phyloP scores from a whole-genome alignment of 371 early-diverging fungal species.

The Blyttiomyces sp. region DNA sequence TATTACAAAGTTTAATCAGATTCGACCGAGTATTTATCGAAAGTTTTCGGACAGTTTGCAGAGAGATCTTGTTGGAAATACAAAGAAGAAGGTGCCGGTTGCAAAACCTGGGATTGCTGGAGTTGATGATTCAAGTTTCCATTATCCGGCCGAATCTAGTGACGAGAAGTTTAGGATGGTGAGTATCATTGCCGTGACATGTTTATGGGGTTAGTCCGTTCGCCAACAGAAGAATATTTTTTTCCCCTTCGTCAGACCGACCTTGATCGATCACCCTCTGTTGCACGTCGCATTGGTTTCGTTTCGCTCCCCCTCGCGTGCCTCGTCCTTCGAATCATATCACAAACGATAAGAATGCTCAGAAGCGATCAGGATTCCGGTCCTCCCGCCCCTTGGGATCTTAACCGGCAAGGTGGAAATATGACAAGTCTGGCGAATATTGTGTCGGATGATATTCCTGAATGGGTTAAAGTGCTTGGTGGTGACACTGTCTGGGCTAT shows the following conservation, averaged over 20 bases:
- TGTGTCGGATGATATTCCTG: no score
- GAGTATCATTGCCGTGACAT: background rate
- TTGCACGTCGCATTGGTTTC: slow-evolving; percentile 88
- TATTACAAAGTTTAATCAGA: slow-evolving; percentile 94
- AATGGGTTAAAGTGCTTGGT: no score
- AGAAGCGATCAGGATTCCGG: no score
- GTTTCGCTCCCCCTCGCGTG: slow-evolving; percentile 86
- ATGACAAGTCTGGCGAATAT: no score
- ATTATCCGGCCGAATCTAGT: background rate
- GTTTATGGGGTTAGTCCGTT: background rate
- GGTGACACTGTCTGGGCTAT: no score
- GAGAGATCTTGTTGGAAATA: slow-evolving; percentile 81
- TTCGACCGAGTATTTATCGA: slow-evolving; percentile 78
- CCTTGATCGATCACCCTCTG: slow-evolving; percentile 82
- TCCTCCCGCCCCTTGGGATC: no score
- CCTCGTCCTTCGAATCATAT: slow-evolving; percentile 72
- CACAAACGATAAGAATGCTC: slow-evolving; percentile 72
- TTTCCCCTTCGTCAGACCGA: slow-evolving; percentile 33
- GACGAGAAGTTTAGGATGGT: background rate
- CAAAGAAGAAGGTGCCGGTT: slow-evolving; percentile 5
- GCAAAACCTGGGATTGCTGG: background rate
- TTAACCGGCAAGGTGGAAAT: no score
- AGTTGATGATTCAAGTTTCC: background rate
- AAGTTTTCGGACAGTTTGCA: slow-evolving; percentile 84
- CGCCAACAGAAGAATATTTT: slow-evolving; percentile 9